These are phyloP conservation scores for Skeletonema menzelii DNA, from an alignment of 108 stramenopile genomes.

Conservation along the genomic window DNA sequence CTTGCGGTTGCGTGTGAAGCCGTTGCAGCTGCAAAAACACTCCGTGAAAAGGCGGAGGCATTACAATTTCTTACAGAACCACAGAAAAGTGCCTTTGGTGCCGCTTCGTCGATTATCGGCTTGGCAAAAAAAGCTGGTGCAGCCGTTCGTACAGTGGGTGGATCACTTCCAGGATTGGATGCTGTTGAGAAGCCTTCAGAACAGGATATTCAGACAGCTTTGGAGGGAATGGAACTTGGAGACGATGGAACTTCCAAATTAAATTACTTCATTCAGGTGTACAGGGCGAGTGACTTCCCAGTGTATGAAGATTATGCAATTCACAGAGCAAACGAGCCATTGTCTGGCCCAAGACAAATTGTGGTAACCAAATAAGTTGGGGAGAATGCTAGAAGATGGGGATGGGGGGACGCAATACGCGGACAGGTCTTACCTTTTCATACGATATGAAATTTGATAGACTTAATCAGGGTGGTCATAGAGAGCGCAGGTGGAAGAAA, in stretches of 20 bases:
- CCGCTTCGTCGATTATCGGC: constrained; percentile 63
- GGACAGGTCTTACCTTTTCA: neutral
- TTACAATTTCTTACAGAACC: constrained; percentile 70
- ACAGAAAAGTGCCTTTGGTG: constrained; percentile 61
- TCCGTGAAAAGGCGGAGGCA: constrained; percentile 81
- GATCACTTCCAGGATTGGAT: constrained; percentile 64
- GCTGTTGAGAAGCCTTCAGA: constrained; percentile 58
- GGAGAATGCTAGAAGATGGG: neutral
- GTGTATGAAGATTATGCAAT: constrained; percentile 85
- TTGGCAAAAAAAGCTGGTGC: constrained; percentile 66
- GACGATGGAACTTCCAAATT: constrained; percentile 62
- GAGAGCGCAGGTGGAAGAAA: neutral
- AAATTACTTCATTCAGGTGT: constrained; percentile 85
- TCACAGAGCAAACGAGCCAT: constrained; percentile 67
- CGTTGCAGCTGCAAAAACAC: constrained; percentile 55
- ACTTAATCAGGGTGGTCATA: neutral
- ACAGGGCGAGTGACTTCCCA: constrained; percentile 82
- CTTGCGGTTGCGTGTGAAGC: constrained; percentile 61
- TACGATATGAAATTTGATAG: neutral
- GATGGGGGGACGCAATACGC: neutral
- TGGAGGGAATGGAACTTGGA: constrained; percentile 77
- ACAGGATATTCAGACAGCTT: constrained; percentile 65
- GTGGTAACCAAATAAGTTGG: constrained; percentile 80
- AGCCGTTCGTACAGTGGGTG: constrained; percentile 74
- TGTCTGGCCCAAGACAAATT: constrained; percentile 78